A percentile compares a stretch with the other conserved stretches of the same genome.
These are phyloP conservation scores for Candida oleophila DNA, from an alignment of 805 yeast species.

Conservation along the genomic window DNA sequence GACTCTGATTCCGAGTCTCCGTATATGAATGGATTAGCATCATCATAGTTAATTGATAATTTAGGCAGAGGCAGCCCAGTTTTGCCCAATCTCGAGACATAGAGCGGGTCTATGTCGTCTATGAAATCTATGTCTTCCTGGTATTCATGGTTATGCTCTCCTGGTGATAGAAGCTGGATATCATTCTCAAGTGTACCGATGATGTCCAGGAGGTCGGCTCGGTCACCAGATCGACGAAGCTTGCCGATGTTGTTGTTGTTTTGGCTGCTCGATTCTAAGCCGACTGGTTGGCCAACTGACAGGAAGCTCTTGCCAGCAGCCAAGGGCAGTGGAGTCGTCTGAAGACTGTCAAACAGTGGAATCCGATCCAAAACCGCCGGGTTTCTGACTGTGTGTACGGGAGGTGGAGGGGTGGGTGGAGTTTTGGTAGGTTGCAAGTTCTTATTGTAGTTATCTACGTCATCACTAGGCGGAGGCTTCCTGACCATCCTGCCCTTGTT, in stretches of 20 bases:
- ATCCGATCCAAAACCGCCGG: neutral
- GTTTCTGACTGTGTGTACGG: neutral
- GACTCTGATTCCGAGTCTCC: neutral
- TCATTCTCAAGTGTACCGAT: constrained; percentile 3
- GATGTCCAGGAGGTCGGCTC: constrained; percentile 1
- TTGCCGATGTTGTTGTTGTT: neutral
- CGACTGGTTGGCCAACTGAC: neutral
- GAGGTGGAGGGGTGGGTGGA: neutral
- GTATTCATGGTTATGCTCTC: constrained; percentile 1
- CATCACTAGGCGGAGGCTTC: neutral
- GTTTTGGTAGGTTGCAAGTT: neutral
- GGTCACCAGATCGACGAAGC: neutral
- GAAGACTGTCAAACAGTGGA: neutral
- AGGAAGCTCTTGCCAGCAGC: neutral
- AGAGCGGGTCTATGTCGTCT: constrained; percentile 1
- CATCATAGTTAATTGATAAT: neutral
- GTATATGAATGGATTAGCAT: neutral
- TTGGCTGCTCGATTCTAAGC: neutral
- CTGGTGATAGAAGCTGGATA: constrained; percentile 3
- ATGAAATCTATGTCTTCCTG: constrained; percentile 2
- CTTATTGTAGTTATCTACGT: neutral
- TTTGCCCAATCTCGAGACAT: neutral
- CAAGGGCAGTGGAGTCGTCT: neutral
- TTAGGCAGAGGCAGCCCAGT: neutral
- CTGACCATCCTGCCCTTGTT: neutral